Percentiles rank a stretch among this genome's conserved stretches.
phyloP scores from a whole-genome alignment of 2,329 filamentous ascomycete species.

The Arthrocladium fulminans region DNA sequence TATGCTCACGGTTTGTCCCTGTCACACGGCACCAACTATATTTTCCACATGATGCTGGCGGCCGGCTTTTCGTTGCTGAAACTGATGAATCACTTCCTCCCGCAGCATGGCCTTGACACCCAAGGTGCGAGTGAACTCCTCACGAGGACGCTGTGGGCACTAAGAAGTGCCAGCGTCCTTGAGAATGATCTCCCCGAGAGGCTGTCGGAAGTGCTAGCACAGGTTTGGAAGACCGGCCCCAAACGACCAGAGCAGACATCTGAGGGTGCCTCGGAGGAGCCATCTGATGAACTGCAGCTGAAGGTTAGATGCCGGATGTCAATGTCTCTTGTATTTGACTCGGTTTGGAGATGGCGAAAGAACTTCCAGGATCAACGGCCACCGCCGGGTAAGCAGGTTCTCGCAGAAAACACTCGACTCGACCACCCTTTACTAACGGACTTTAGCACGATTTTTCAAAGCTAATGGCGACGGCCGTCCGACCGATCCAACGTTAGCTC shows the following conservation, averaged over 20 bases:
- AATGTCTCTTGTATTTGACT: conserved; percentile 59
- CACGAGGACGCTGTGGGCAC: conserved; percentile 48
- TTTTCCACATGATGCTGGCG: conserved; percentile 59
- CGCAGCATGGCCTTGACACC: conserved; percentile 37
- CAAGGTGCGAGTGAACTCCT: conserved; percentile 51
- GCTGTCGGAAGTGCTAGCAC: conserved; percentile 56
- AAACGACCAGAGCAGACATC: conserved; percentile 14
- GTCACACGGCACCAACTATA: conserved; percentile 51
- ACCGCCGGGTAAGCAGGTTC: conserved; percentile 28
- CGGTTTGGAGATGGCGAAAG: conserved; percentile 59
- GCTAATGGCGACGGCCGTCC: conserved; percentile 3
- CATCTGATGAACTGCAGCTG: conserved; percentile 42
- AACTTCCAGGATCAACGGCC: conserved; percentile 60
- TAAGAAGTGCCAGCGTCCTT: conserved; percentile 52
- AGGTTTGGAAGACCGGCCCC: conserved; percentile 50
- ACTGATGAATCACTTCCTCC: conserved; percentile 57
- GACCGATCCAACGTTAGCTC: conserved; percentile 1
- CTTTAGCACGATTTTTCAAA: conserved; percentile 9
- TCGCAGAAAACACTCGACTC: conserved; percentile 56
- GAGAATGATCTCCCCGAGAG: conserved; percentile 57
- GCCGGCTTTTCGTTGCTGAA: conserved; percentile 57
- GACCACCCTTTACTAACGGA: not conserved
- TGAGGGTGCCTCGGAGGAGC: conserved; percentile 21
- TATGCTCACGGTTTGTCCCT: conserved; percentile 33
- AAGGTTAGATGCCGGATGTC: conserved; percentile 59